A percentile compares a stretch with the other conserved stretches of the same genome.
phyloP scores from a whole-genome alignment of 805 yeast species.

The Limtongia smithiae region DNA sequence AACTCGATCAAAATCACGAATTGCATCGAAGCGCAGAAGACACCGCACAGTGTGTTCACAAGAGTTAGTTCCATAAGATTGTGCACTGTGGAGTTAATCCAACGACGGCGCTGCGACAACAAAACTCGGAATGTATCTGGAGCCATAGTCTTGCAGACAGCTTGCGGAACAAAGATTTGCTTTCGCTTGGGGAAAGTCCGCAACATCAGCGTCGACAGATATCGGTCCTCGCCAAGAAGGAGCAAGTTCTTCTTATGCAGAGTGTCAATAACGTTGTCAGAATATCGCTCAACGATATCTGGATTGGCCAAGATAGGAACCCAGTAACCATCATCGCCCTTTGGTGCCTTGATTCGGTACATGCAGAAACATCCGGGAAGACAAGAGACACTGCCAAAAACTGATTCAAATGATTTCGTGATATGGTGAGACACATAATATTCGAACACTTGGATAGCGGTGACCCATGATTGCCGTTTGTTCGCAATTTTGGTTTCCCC shows the following conservation, averaged over 20 bases:
- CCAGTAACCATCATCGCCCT: conserved; percentile 76
- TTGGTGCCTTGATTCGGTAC: conserved; percentile 89
- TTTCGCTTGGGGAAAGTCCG: conserved; percentile 85
- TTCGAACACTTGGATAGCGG: conserved; percentile 91
- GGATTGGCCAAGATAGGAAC: conserved; percentile 92
- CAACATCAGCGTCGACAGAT: conserved; percentile 79
- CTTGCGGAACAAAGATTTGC: conserved; percentile 83
- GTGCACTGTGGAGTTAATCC: conserved; percentile 96
- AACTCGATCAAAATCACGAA: conserved; percentile 81
- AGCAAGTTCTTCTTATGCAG: conserved; percentile 83
- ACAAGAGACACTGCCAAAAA: conserved; percentile 92
- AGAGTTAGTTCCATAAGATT: conserved; percentile 83
- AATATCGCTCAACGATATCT: conserved; percentile 86
- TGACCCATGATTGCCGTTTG: conserved; percentile 80
- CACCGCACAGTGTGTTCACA: conserved; percentile 88
- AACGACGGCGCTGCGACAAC: conserved; percentile 89
- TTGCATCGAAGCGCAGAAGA: conserved; percentile 94
- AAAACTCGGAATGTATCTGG: conserved; percentile 76
- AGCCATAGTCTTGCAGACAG: conserved; percentile 86
- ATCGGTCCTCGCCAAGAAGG: conserved; percentile 88
- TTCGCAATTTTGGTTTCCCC: conserved; percentile 93
- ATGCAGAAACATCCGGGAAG: conserved; percentile 94
- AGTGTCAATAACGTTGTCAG: conserved; percentile 79
- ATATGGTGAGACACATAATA: conserved; percentile 93
- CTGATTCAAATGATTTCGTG: conserved; percentile 88